phyloP scores from a whole-genome alignment of 352 stramenopile species.

The Globisporangium okanoganense region DNA sequence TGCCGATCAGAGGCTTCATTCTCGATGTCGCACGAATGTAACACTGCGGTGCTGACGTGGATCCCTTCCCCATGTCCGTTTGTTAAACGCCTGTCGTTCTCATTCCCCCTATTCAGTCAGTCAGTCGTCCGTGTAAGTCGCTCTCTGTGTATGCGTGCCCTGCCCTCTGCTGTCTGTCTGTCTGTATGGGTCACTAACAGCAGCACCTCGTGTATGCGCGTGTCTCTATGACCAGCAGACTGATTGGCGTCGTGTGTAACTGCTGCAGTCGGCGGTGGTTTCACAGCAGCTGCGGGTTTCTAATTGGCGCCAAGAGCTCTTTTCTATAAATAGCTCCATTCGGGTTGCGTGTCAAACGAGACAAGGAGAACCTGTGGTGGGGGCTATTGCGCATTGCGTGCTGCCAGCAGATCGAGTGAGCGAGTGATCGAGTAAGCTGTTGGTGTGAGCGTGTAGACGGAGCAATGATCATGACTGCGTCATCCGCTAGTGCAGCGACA shows the following conservation, averaged over 20 bases:
- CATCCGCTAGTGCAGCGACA: not conserved
- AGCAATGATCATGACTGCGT: constrained; percentile 6
- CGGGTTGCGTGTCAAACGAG: not conserved
- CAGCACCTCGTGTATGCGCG: not conserved
- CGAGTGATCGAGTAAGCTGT: not conserved
- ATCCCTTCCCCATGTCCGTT: not conserved
- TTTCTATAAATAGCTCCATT: constrained; percentile 3
- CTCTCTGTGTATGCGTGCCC: not conserved
- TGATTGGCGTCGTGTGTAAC: not conserved
- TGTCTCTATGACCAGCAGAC: not conserved
- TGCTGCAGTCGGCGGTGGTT: constrained; percentile 14
- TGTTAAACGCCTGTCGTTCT: not conserved
- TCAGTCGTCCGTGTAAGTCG: not conserved
- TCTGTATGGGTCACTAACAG: not conserved
- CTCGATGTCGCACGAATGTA: not conserved
- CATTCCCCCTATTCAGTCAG: not conserved
- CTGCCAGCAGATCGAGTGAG: not conserved
- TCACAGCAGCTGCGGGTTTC: not conserved
- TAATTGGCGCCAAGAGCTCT: not conserved
- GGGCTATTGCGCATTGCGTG: not conserved
- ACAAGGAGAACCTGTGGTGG: constrained; percentile 8
- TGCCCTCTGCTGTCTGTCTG: not conserved
- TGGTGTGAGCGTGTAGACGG: not conserved
- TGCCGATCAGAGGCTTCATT: not conserved
- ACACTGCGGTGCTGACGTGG: not conserved